Evolutionary conservation across 1,284 basidiomycete species (phyloP), one percentile per base, ranked within the genome.

Genomic region (Mrakiaceae sp.): DNA sequence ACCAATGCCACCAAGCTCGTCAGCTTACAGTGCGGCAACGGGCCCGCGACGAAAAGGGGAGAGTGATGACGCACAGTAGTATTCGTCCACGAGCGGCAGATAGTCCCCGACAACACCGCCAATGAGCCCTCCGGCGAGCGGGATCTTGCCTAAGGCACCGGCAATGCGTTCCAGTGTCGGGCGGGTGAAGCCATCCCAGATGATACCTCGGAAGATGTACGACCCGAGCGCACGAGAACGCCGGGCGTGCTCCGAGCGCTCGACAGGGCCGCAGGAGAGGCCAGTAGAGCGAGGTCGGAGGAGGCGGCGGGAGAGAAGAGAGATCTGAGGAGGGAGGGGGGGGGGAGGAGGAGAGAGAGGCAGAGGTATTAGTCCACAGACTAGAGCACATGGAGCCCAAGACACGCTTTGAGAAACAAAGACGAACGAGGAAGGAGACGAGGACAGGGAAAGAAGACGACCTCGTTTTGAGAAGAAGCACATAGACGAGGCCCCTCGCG

Each of bases 81-180:
- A 95, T 73, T 93, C 89, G 75, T 97, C 88, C 69, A 97, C 90
- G 71, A 97, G 78, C 9, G 91, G 91, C 68, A 96, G 83, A 86
- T 94, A 97, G 72, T 94, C 92, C 69, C 84, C 84, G 67, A 93
- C 76, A 64, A 96, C 79, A 39, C 85, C 84, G 64, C 89, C 83
- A 46, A 92, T 76, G 60, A 95, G 73, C 27, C 27, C 27, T 42
- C 87, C 85, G 42, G 97, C 71, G 49, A 95, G 67, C 40, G 91
- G 90, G 60, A 82, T 81, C 67, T 80, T 79, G 16, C 84, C 80
- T 40, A 86, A 81, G 55, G 75, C 78, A 57, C 82, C 77, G 70
- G 82, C 82, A 71, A 88, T 74, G 9, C 79, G 78, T 74, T 87
- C 81, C 69, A 91, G 72, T 78, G 92, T 87, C 58, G 90, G 88